Conservation (phyloP, 75 land plant species). For the Isoetes taiwanensis region DNA sequence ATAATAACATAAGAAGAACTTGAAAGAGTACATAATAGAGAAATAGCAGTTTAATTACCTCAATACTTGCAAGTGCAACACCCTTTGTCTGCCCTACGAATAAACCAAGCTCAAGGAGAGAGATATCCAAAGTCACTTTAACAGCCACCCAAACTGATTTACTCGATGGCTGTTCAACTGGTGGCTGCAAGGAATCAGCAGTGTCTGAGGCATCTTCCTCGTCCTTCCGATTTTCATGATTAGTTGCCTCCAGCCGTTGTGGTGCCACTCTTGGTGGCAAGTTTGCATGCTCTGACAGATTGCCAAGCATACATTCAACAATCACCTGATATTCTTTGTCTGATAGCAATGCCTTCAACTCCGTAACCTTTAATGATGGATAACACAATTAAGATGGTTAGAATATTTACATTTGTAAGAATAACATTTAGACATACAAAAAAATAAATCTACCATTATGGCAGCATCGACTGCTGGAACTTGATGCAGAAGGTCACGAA, state of each 20-base stretch:
- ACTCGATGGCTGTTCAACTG: neutral
- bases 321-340: constrained; percentile 83
- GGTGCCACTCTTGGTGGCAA: constrained; percentile 35
- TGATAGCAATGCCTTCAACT: constrained; percentile 72
- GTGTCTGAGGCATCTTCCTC: constrained; percentile 7
- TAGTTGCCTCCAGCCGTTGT: constrained; percentile 3
- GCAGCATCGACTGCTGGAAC: constrained; percentile 53
- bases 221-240: constrained; percentile 13
- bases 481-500: constrained; percentile 80
- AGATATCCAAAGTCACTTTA: constrained; percentile 43
- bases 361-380: constrained; percentile 40
- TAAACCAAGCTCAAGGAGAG: constrained; percentile 55
- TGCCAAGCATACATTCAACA: constrained; percentile 65
- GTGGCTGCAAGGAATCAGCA: no score
- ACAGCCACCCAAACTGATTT: constrained; percentile 37
- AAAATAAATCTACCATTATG: constrained; percentile 35
- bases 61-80: constrained; percentile 57
- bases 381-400: neutral
- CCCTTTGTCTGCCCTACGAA: constrained; percentile 55
- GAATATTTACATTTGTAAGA: neutral
- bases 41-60: constrained; percentile 31
- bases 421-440: neutral
- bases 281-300: constrained; percentile 70
- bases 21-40: neutral
- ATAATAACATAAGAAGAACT: neutral